Base-by-base conservation (phyloP, 441 rosid genomes). In the Flueggea neowawraea region DNA sequence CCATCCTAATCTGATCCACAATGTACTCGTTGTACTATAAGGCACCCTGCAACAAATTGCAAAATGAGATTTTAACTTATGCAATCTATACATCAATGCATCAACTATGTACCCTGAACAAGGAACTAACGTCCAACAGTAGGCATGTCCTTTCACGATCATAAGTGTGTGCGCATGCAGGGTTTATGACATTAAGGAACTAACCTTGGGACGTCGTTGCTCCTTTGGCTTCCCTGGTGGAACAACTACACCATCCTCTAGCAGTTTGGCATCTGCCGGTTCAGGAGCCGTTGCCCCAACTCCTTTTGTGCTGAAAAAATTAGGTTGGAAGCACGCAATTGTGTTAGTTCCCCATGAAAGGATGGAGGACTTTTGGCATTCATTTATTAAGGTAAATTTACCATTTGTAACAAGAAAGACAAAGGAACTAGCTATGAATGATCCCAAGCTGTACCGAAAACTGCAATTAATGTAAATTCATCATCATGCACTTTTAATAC, bases 1-100 rank as follows among this genome's bases (percentile, higher is more conserved):
- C 83, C 96, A 88, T 86, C 78, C 84, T 79, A 55, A 93, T 90
- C 74, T 87, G 96, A 69, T 82, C 89, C 64, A 87, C 96, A 49
- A 88, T 81, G 78, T 86, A 93, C 63, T 93, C 96, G 12, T 90
- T 90, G 82, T 85, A 87, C 71, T 70, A 9, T 52, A 93, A 80
- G 58, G 67, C 36, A 44, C 87, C 92, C 96, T 87, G 88, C 81
- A 73, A 69, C 17, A 43, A 69, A 41, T 49, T 49, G 62, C 33
- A 4, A n/a, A 52, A 55, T 57, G 10, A 58, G 39, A 22, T 22
- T 51, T 22, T 13, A 55, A 11, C 33, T 58, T 14, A 8, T 2
- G 6, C 16, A 56, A 13, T 16, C 15, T 17, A 31, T 16, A 10
- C 31, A 43, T 22, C 31, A 36, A 36, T 3, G 39, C 41, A 47